Conservation (phyloP, 2,329 filamentous ascomycete genomes). For the Aspergillus terreus region DNA sequence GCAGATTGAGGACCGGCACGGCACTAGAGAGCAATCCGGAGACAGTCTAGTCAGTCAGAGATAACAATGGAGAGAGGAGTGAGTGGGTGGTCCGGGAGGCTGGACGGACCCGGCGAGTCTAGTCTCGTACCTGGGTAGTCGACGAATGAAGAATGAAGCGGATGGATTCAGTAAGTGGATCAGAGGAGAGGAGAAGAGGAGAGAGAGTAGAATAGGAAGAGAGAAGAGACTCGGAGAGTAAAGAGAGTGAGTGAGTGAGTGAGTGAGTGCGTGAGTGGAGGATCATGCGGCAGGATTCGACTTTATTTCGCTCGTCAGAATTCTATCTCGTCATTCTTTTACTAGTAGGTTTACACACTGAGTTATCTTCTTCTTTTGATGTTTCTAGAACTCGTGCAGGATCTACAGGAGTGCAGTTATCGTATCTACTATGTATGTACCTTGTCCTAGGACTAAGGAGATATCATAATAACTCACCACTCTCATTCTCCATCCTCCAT, state of each 20-base stretch:
- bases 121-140: not conserved
- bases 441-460: no score
- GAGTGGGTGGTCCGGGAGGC: not conserved
- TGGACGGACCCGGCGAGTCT: slow-evolving; percentile 9
- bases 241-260: not conserved
- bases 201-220: not conserved
- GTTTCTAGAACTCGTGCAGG: no score
- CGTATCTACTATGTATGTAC: no score
- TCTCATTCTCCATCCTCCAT: no score
- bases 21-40: slow-evolving; percentile 3
- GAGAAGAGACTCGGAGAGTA: not conserved
- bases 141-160: slow-evolving; percentile 1
- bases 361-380: no score
- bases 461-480: no score
- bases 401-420: no score
- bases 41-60: slow-evolving; percentile 4
- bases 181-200: not conserved
- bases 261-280: no score
- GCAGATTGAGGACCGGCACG: not conserved
- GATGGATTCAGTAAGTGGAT: not conserved
- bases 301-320: no score
- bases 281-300: no score
- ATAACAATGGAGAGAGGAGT: slow-evolving; percentile 1
- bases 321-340: no score
- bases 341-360: no score